Base-by-base conservation (phyloP, 768 basidiomycete genomes). In the Tephrocybe sp. region DNA sequence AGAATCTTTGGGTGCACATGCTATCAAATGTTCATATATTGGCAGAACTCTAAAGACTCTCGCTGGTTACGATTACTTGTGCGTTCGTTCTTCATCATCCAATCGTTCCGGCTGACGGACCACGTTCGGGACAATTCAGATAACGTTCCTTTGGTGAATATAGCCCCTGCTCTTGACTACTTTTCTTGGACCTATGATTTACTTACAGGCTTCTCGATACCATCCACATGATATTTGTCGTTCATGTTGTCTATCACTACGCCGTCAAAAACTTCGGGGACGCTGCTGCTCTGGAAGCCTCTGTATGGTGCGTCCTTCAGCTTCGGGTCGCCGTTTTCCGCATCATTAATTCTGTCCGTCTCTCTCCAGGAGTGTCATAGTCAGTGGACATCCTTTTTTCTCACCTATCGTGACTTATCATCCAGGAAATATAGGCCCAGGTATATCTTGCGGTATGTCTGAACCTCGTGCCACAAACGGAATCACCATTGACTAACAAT, bases 191-290 rank as follows among this genome's bases (percentile, higher is more conserved):
- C 38, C 38, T 4, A 5, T 39, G 38, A 39, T 39, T 43, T 9
- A 14, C 12, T n/a, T 15, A 30, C 24, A 47, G 45, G 34, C 5
- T 37, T 4, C 23, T 47, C 17, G 45, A 47, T 23, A 34, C 32
- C n/a, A 18, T 17, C 4, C 45, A 47, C 21, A 34, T 47, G 23
- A 28, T 8, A 25, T 25, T 47, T 24, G 20, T 38, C 12, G 12
- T n/a, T 23, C 45, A 47, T 18, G 26, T 23, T 23, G 45, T 47
- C 5, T 34, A 47, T 47, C 17, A 47, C 26, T 47, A 47, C 33
- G 8, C 25, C 5, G 33, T 47, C 7, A 23, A 34, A 11, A 47
- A 34, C 23, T 47, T 20, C 14, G 45, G 45, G 14, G 23, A 34
- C 33, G 8, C 24, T 8, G 21, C 8, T 9, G 33, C 17, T 14